phyloP scores from a whole-genome alignment of 768 basidiomycete species.

The Mycena rosella region DNA sequence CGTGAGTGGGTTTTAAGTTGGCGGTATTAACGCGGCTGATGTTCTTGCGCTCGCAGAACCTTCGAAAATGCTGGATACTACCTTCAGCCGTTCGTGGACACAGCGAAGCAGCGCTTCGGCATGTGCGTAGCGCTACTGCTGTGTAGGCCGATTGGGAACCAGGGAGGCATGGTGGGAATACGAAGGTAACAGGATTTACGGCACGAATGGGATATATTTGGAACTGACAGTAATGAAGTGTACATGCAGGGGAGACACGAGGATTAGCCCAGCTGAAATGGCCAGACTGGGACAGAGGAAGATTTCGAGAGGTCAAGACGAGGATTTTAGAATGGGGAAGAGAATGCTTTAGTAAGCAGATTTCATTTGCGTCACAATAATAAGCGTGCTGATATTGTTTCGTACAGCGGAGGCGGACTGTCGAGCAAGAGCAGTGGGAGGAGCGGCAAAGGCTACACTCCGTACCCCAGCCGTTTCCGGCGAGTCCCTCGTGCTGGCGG shows the following conservation, averaged over 20 bases:
- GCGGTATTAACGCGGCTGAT: background rate
- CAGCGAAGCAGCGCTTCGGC: background rate
- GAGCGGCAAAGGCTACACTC: too few relatives aligned
- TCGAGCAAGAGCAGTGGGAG: background rate
- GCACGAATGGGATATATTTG: background rate
- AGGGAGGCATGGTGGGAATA: background rate
- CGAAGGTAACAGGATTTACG: background rate
- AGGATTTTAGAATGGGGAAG: background rate
- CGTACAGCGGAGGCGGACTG: conserved; percentile 14
- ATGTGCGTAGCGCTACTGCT: conserved; percentile 9
- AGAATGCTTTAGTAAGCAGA: conserved; percentile 6
- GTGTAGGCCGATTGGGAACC: conserved; percentile 3
- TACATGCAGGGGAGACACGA: conserved; percentile 6
- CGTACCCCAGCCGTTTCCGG: too few relatives aligned
- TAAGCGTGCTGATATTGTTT: too few relatives aligned
- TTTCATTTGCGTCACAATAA: background rate
- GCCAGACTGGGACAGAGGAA: background rate
- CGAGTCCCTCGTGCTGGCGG: too few relatives aligned
- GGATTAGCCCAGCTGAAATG: background rate
- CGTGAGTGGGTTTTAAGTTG: background rate
- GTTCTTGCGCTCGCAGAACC: background rate
- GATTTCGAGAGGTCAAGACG: background rate
- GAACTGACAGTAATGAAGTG: background rate
- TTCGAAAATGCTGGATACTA: background rate
- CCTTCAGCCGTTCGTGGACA: conserved; percentile 11